Evolutionary conservation across 768 basidiomycete species (phyloP).

Genomic region (Boletus pseudopeckii): DNA sequence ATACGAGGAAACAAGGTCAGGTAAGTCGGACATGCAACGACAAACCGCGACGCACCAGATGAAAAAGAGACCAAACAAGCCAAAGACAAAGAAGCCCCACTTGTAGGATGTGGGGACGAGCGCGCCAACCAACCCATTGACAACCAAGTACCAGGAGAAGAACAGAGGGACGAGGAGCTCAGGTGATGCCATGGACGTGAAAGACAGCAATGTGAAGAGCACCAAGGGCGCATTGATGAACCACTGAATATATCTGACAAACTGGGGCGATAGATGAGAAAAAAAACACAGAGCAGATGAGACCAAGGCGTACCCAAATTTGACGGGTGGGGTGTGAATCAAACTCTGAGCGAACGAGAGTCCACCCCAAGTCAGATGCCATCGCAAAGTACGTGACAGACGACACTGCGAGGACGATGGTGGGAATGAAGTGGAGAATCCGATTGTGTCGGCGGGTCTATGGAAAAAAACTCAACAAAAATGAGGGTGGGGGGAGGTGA

Average conservation of each 20-base stretch:
- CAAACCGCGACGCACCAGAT: slow-evolving; percentile 38
- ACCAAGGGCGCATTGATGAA: slow-evolving; percentile 54
- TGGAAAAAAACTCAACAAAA: background rate
- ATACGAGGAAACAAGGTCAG: background rate
- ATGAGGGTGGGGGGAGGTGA: background rate
- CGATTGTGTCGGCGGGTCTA: slow-evolving; percentile 40
- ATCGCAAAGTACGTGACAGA: slow-evolving; percentile 49
- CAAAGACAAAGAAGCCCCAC: slow-evolving; percentile 50
- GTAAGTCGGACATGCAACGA: background rate
- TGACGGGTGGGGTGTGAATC: slow-evolving; percentile 31
- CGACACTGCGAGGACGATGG: slow-evolving; percentile 45
- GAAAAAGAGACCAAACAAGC: slow-evolving; percentile 43
- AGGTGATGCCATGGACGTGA: slow-evolving; percentile 46
- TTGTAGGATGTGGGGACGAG: slow-evolving; percentile 52
- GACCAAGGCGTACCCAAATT: slow-evolving; percentile 38
- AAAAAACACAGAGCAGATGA: fast-evolving
- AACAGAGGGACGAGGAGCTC: slow-evolving; percentile 39
- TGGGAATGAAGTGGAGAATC: slow-evolving; percentile 48
- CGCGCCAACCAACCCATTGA: slow-evolving; percentile 47
- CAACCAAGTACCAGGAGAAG: slow-evolving; percentile 45
- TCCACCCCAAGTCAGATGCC: slow-evolving; percentile 53
- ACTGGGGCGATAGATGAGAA: slow-evolving; percentile 29
- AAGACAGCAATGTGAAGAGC: slow-evolving; percentile 43
- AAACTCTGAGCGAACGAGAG: slow-evolving; percentile 41
- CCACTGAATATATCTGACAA: slow-evolving; percentile 54